phyloP scores from a whole-genome alignment of 1,139 yeast species.

The Entelexis paramagnoliae region DNA sequence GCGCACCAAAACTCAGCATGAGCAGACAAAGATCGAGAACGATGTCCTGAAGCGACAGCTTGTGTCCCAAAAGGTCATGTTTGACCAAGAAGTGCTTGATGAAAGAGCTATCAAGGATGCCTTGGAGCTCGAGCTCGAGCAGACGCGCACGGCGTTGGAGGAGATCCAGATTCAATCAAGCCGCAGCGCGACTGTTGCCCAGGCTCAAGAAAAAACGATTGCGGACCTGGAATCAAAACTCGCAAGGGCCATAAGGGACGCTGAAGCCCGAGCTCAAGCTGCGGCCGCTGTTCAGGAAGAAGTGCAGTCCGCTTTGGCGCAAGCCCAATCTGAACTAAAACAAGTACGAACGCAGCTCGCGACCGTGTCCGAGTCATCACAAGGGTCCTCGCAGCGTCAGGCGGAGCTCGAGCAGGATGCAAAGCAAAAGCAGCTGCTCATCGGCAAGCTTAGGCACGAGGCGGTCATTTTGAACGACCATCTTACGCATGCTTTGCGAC shows the following conservation, averaged over 20 bases:
- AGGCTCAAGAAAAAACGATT: slow-evolving; percentile 11
- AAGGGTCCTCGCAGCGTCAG: slow-evolving; percentile 22
- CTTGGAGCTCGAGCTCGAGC: slow-evolving; percentile 15
- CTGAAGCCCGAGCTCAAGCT: background rate
- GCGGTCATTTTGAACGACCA: slow-evolving; percentile 93
- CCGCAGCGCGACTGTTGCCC: slow-evolving; percentile 12
- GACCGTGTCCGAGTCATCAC: background rate
- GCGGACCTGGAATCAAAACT: slow-evolving; percentile 5
- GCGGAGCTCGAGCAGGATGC: slow-evolving; percentile 40
- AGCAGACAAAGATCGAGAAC: background rate
- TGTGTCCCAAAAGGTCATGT: slow-evolving; percentile 27
- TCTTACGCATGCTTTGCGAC: slow-evolving; percentile 74
- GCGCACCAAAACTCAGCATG: background rate
- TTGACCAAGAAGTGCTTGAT: slow-evolving; percentile 16
- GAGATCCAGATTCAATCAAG: slow-evolving; percentile 15
- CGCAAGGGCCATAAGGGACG: background rate
- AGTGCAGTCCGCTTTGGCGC: background rate
- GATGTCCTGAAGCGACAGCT: slow-evolving; percentile 19
- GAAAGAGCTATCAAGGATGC: slow-evolving; percentile 9
- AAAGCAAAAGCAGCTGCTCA: slow-evolving; percentile 64
- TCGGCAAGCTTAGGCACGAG: slow-evolving; percentile 89
- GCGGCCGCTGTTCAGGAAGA: background rate
- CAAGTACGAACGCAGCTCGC: slow-evolving; percentile 3
- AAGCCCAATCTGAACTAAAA: slow-evolving; percentile 4
- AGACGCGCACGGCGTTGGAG: slow-evolving; percentile 5